Base-by-base conservation (phyloP, 2,329 filamentous ascomycete genomes). In the Dactylellina haptotyla region DNA sequence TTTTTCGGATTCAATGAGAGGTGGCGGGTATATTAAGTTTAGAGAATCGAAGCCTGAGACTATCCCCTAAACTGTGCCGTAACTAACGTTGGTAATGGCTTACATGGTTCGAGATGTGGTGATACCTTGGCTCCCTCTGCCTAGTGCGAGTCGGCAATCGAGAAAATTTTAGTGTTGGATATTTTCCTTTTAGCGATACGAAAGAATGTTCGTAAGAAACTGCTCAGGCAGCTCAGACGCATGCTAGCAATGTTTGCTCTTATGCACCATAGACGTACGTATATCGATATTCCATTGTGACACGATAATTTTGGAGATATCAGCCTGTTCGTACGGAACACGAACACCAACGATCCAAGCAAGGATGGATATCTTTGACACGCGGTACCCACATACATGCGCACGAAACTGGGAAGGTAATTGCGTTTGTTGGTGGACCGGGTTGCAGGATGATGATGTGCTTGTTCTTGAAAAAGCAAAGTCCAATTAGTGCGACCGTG, bases 191-290 rank as follows among this genome's bases (percentile, higher is more conserved):
- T 43, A 4, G 39, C 39, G 39, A 18, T 18, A 16, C 28, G 6
- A 34, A 53, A 4, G 48, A 18, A n/a, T 8, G 5, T 16, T 9
- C 6, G n/a, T 6, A 34, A 34, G 32, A 14, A 28, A 10, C 18
- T 53, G 48, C 28, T 34, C 18, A 18, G 9, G 48, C 14, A 28
- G 48, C 48, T 9, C 48, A 53, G 3, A 18, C 25, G 23, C 16
- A 8, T 23, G 26, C 25, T 53, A 32, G 48, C 23, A 16, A 50
- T 34, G 48, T 53, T 53, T 53, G 48, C 48, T 53, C n/a, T 53
- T 18, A 53, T 53, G 48, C 48, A 53, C 26, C 9, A 14, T 18
- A 3, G 20, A 3, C 2, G 45, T 50, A 50, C 16, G 45, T 50
- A 10, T 23, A 28, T 26, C 39, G 39, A 43, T 16, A 43, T 10